Base-by-base conservation (phyloP, 805 yeast species). In the Hanseniaspora valbyensis region DNA sequence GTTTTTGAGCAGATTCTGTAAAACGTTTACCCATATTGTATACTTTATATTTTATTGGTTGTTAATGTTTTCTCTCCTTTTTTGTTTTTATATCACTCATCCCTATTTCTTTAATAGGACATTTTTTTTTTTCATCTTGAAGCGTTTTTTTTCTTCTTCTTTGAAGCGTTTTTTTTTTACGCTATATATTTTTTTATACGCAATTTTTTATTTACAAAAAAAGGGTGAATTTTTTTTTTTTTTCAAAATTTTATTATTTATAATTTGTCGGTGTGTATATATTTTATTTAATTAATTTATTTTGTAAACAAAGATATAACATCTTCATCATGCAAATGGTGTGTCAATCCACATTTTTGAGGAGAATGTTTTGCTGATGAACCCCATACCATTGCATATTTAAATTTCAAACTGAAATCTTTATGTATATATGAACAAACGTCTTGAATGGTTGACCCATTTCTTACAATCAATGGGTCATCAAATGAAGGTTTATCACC, bases 301-400 rank as follows among this genome's bases (percentile, higher is more conserved):
- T 88, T 90, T 19, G 96, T 79, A 44, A 90, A 87, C 52, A 90
- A 78, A 45, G 92, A 81, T 21, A 92, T 90, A 16, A 90, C 98
- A 63, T 90, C 98, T 62, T 89, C 96, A 62, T 90, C 97, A 57
- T 84, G 78, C 13, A 92, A 81, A 33, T 70, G 69, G 63, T 90
- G 98, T 55, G 63, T 76, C 52, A 90, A 70, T 0, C 98, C 97
- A 71, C 97, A 90, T 62, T 90, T 90, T 62, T 90, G 98, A 3
- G 97, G 97, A 32, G 90, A 85, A 62, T 87, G 95, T 64, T 92
- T 92, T 6, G 96, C 83, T 42, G 94, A 81, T 1, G 89, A 79
- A 0, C 98, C 98, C 96, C 97, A 90, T 5, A 90, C 96, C 60
- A 88, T 67, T 0, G 97, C 97, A 63, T 89, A 88, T 64, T 88